Base-by-base conservation (phyloP, 306 rosid genomes). In the Vicia sativa region DNA sequence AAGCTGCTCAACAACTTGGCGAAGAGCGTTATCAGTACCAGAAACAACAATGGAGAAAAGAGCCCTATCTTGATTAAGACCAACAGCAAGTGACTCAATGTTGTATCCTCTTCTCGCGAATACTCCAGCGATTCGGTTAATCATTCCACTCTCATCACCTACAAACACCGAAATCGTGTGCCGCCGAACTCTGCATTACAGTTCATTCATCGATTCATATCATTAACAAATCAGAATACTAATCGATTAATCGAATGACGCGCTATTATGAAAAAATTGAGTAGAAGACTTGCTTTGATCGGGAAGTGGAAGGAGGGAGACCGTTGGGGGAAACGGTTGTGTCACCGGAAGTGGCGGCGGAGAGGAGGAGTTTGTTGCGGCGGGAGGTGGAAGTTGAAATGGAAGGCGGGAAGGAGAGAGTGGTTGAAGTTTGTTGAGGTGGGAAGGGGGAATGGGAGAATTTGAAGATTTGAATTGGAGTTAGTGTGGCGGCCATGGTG, bases 141-240 rank as follows among this genome's bases (percentile, higher is more conserved):
- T 90, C 96, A 90, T 87, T 70, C 96, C 96, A 50, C 91, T 87
- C 76, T 90, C 96, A 43, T 90, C 96, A 0, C 95, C 95, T 25
- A 90, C 96, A 67, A 90, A 90, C 53, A 90, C 96, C 26, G 95
- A 87, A 65, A 90, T 87, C 26, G 95, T 82, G 72, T 87, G 96
- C 45, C 95, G 68, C 66, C 81, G 75, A 71, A 85, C 89, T 80
- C 93, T 76, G 61, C 80, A 54, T 54, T 65, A 19, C 43, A 14
- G 62, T 29, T 14, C 14, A 50, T 67, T 6, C 55, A 49, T 49
- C 59, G 4, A 21, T 11, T 12, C n/a, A 8, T 21, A 11, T 10
- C 10, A 21, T 3, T 11, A n/a, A 21, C 1, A 65, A 49, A 56
- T 63, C 37, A 26, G 11, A 77, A 62, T 38, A 62, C 0, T 55